Conservation (phyloP, 805 yeast species). For the Candida insectalens region DNA sequence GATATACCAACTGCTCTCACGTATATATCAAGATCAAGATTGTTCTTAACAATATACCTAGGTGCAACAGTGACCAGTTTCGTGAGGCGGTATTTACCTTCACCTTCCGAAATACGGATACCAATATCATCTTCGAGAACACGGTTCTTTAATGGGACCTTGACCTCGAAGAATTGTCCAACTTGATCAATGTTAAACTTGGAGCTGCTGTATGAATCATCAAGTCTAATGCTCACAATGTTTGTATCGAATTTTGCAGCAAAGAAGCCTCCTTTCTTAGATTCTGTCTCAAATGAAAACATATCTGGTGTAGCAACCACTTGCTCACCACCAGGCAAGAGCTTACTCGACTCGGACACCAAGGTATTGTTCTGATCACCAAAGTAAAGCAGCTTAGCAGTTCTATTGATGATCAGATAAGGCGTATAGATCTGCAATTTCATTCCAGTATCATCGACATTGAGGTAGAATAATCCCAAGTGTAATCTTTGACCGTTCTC, state of each 20-base stretch:
- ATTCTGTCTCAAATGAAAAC: conserved; percentile 70
- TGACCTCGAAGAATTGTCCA: conserved; percentile 62
- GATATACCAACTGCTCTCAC: conserved; percentile 64
- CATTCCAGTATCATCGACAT: conserved; percentile 44
- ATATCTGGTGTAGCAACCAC: conserved; percentile 42
- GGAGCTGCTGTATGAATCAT: conserved; percentile 61
- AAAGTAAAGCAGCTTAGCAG: conserved; percentile 56
- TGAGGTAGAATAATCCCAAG: conserved; percentile 55
- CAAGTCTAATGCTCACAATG: conserved; percentile 57
- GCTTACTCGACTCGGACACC: conserved; percentile 28
- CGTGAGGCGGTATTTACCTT: conserved; percentile 69
- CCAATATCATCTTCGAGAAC: conserved; percentile 68
- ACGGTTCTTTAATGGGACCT: conserved; percentile 36
- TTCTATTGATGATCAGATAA: conserved; percentile 72
- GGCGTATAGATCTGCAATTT: conserved; percentile 73
- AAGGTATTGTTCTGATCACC: conserved; percentile 47
- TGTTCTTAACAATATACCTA: conserved; percentile 65
- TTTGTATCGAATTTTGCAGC: conserved; percentile 36
- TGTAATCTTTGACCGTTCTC: conserved; percentile 60
- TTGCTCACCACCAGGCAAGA: conserved; percentile 1
- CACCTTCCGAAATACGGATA: conserved; percentile 67
- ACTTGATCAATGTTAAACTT: conserved; percentile 82
- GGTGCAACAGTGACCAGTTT: conserved; percentile 79
- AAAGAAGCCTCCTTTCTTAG: conserved; percentile 24
- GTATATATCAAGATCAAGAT: conserved; percentile 43